Evolutionary conservation across 1,284 basidiomycete species (phyloP), one percentile per base, ranked within the genome.

Genomic region (Cutaneotrichosporon sp.): DNA sequence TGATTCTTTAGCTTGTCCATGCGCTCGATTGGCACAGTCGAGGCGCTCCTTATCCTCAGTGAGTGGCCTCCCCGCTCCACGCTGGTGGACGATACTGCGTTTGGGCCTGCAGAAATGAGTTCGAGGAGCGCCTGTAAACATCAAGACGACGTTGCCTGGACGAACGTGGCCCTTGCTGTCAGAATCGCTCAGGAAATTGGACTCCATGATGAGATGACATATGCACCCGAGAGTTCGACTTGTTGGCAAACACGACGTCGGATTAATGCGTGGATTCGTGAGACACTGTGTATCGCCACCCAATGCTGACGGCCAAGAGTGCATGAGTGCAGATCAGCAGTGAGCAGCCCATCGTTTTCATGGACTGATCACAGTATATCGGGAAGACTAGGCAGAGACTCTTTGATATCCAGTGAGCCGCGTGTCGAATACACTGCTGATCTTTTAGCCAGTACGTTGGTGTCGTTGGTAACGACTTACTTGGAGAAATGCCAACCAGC

Each of bases 11-110:
- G 27, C 27, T 29, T 12, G 27, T 6, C 22, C 5, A 24, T 54
- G 9, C 50, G 61, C 1, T 60, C 61, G 0, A 60, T 62, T 10
- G 61, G 61, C 3, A 62, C 61, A 1, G 61, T 62, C 16, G 61
- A 62, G 43, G 61, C 61, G 2, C 31, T 62, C 12, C 51, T 62
- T 6, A 51, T 62, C 9, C 50, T 62, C 6, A 57, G 54, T 44
- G 61, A 62, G 49, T 62, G 59, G 58, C 58, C 61, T 0, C 61
- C 61, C 4, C 49, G 54, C 3, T 49, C 58, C 0, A 42, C 45
- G 24, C 44, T 60, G 17, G 32, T 60, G 3, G 45, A 55, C 12
- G 60, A 62, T 35, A 29, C 42, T 11, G 52, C 37, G 11, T 17
- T 22, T 14, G 8, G 14, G 12, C 29, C 29, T 5, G 54, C 53